Evolutionary conservation across 148 eudicot species (phyloP).

Genomic region (Chenopodium formosanum): DNA sequence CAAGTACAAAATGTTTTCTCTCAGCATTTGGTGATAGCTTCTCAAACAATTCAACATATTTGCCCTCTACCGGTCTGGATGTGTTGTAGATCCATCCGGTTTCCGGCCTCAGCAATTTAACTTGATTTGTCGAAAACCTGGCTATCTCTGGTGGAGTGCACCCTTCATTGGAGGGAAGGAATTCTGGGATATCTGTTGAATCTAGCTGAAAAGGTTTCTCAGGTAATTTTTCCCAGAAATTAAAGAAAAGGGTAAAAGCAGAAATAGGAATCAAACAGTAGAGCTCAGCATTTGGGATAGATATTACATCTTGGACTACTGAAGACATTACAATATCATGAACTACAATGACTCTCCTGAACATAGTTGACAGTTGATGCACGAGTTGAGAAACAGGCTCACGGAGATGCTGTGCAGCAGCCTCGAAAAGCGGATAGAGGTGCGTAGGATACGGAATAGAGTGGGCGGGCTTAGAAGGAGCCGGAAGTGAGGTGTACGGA

Average conservation of each 20-base stretch:
- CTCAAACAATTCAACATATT: slow-evolving; percentile 26
- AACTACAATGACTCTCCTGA: slow-evolving; percentile 20
- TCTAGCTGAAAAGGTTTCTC: slow-evolving; percentile 28
- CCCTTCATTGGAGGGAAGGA: slow-evolving; percentile 30
- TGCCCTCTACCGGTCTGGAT: slow-evolving; percentile 32
- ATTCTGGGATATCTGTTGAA: not conserved
- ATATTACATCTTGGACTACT: slow-evolving; percentile 26
- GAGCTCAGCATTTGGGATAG: slow-evolving; percentile 23
- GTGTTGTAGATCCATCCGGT: slow-evolving; percentile 37
- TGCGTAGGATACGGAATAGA: slow-evolving; percentile 18
- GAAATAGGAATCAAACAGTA: slow-evolving; percentile 16
- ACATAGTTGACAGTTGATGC: slow-evolving; percentile 17
- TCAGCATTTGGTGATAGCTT: slow-evolving; percentile 5
- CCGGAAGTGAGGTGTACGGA: slow-evolving; percentile 19
- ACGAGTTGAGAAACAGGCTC: slow-evolving; percentile 25
- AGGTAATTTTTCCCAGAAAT: slow-evolving; percentile 20
- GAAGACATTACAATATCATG: slow-evolving; percentile 25
- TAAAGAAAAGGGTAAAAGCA: slow-evolving; percentile 16
- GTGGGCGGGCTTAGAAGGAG: slow-evolving; percentile 11
- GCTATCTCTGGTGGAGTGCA: slow-evolving; percentile 23
- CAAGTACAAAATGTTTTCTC: slow-evolving; percentile 25
- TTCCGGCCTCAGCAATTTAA: not conserved
- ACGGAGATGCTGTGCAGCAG: slow-evolving; percentile 18
- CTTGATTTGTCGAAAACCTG: slow-evolving; percentile 12
- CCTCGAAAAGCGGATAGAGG: slow-evolving; percentile 24